These are phyloP conservation scores for Trichoderma guizhouense DNA, from an alignment of 2,329 filamentous ascomycete genomes.

Conservation along the genomic window DNA sequence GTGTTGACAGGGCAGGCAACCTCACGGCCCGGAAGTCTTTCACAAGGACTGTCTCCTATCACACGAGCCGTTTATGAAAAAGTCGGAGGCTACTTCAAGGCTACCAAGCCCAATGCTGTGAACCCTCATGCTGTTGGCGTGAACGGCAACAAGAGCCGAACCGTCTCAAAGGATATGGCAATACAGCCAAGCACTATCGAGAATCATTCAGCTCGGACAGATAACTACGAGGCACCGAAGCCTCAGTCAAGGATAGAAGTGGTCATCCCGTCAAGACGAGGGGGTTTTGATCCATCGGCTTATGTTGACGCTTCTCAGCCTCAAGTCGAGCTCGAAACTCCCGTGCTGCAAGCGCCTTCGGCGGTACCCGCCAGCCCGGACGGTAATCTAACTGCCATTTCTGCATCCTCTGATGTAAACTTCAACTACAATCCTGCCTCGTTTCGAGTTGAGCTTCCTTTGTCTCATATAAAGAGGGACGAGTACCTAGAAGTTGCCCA, in stretches of 20 bases:
- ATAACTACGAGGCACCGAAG: constrained; percentile 32
- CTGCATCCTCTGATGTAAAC: constrained; percentile 14
- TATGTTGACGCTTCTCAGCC: constrained; percentile 33
- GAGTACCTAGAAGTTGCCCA: constrained; percentile 51
- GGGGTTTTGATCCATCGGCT: constrained; percentile 35
- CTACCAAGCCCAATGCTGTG: constrained; percentile 33
- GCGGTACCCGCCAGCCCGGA: neutral
- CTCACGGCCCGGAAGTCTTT: constrained; percentile 29
- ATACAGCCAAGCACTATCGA: constrained; percentile 20
- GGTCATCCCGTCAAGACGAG: constrained; percentile 43
- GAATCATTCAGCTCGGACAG: constrained; percentile 18
- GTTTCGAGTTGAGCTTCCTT: constrained; percentile 49
- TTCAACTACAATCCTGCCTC: constrained; percentile 21
- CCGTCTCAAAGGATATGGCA: constrained; percentile 23
- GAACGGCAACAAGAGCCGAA: constrained; percentile 25
- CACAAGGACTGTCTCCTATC: constrained; percentile 49
- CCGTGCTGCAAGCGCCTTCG: constrained; percentile 19
- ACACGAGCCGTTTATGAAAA: constrained; percentile 40
- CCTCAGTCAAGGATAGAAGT: constrained; percentile 45
- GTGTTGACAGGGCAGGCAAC: constrained; percentile 26
- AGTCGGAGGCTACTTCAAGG: constrained; percentile 40
- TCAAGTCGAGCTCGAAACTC: constrained; percentile 21
- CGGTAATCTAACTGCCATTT: constrained; percentile 17
- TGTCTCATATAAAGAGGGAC: constrained; percentile 46
- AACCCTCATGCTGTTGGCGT: constrained; percentile 38